These are phyloP conservation scores for Puccinia hordei DNA, from an alignment of 1,284 basidiomycete species.

Conservation along the genomic window DNA sequence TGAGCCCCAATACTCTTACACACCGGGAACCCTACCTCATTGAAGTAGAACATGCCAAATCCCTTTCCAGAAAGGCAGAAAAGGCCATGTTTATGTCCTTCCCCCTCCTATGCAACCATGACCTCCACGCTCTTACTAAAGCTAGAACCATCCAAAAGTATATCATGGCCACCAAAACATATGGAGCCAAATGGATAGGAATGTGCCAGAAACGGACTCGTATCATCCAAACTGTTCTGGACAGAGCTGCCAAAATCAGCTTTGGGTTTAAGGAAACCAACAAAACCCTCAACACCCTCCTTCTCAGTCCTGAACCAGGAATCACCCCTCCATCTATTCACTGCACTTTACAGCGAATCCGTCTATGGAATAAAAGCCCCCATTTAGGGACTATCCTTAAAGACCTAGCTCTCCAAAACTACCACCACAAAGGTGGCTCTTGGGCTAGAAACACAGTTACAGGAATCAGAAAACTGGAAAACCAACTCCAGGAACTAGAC, in stretches of 20 bases:
- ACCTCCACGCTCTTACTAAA: neutral
- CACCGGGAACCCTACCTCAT: neutral
- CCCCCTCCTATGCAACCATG: neutral
- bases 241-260: neutral
- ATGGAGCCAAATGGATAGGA: slow-evolving; percentile 4
- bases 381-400: neutral
- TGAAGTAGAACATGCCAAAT: neutral
- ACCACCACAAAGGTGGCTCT: neutral
- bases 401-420: neutral
- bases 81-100: neutral
- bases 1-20: neutral
- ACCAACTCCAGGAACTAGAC: neutral
- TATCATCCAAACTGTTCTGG: neutral
- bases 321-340: neutral
- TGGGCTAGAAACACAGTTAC: neutral
- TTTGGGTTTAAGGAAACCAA: neutral
- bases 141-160: neutral
- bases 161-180: neutral
- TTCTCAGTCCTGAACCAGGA: neutral
- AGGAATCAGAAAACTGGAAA: neutral
- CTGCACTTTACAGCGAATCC: neutral
- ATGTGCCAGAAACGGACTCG: neutral
- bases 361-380: neutral
- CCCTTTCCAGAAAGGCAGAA: neutral
- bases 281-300: neutral